Evolutionary conservation across 768 basidiomycete genomes (phyloP).

Genomic region (Boletus sensibilis): DNA sequence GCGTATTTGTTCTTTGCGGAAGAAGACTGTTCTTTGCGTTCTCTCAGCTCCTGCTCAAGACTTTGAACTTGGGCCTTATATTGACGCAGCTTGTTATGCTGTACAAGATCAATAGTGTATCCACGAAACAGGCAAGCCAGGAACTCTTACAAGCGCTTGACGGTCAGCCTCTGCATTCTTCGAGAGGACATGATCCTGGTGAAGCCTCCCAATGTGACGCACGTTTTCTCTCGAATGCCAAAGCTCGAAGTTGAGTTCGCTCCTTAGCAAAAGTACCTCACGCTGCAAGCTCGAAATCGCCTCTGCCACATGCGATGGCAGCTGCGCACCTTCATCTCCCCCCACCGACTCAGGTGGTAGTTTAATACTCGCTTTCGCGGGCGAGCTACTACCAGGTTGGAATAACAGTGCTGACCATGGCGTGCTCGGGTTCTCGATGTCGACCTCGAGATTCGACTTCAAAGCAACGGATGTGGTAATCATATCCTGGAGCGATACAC

Average conservation of each 20-base stretch:
- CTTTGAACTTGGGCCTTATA: conserved; percentile 66
- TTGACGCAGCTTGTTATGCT: conserved; percentile 83
- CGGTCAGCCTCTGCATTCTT: conserved; percentile 78
- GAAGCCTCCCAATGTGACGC: conserved; percentile 77
- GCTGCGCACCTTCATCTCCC: conserved; percentile 14
- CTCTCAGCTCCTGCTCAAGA: conserved; percentile 67
- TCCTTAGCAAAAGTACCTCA: conserved; percentile 70
- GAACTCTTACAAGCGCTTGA: conserved; percentile 66
- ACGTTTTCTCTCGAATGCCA: conserved; percentile 82
- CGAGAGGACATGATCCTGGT: conserved; percentile 69
- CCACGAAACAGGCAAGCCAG: not conserved
- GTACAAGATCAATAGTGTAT: conserved; percentile 10
- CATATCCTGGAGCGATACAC: conserved; percentile 75
- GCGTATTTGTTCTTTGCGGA: conserved; percentile 75
- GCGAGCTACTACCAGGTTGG: conserved; percentile 31
- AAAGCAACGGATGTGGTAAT: conserved; percentile 68
- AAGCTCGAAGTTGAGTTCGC: conserved; percentile 82
- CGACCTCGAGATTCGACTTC: conserved; percentile 66
- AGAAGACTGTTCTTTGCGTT: conserved; percentile 70
- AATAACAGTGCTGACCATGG: conserved; percentile 53
- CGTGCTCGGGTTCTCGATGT: conserved; percentile 50
- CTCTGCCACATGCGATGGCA: conserved; percentile 54
- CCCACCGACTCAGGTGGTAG: conserved; percentile 20
- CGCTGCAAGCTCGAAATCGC: conserved; percentile 72
- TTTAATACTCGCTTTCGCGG: conserved; percentile 18